Base-by-base conservation (phyloP, 139 green algal species). In the Closterium sp. region DNA sequence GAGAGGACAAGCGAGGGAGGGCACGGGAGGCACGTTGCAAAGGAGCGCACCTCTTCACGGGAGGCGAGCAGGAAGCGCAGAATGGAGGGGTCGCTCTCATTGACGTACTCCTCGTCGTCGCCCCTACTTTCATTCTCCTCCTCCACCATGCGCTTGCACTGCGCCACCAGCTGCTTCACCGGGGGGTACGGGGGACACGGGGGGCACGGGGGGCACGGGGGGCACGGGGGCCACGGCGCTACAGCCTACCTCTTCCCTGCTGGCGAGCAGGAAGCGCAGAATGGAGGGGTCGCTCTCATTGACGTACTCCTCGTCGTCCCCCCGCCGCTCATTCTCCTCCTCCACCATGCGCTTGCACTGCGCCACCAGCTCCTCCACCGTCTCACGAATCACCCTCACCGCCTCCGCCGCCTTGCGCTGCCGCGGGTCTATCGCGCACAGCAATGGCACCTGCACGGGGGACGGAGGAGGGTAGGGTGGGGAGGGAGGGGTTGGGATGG, bases 51-150 rank as follows among this genome's bases (percentile, higher is more conserved):
- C 32, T 45, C 38, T n/a, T n/a, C n/a, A n/a, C 98, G 95, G 0
- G 97, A 97, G 45, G 97, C 97, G 73, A 99, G 98, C 4, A 99
- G 95, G 96, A 99, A 99, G 42, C 98, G 96, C 90, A 99, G 96
- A 38, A 99, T 96, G 70, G 93, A 97, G 87, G 98, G 98, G 95
- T 99, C 98, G 2, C 89, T 84, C 28, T 97, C 94, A 92, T 99
- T 98, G 85, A 99, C 94, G 96, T 98, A 99, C 38, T 96, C 91
- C 79, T 93, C 38, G 42, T 92, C 95, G 19, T 91, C 87, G 30
- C 34, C 42, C 84, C 28, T 22, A 38, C 27, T 62, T 86, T 92
- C 88, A 89, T 97, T 97, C 94, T 99, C 97, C 32, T 96, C 97
- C 89, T 99, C 98, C 62, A 99, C 97, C 95, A 99, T 98, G 42